These are phyloP conservation scores for Pseudoneurospora amorphoporcata DNA, from an alignment of 495 filamentous ascomycete species.

Conservation along the genomic window DNA sequence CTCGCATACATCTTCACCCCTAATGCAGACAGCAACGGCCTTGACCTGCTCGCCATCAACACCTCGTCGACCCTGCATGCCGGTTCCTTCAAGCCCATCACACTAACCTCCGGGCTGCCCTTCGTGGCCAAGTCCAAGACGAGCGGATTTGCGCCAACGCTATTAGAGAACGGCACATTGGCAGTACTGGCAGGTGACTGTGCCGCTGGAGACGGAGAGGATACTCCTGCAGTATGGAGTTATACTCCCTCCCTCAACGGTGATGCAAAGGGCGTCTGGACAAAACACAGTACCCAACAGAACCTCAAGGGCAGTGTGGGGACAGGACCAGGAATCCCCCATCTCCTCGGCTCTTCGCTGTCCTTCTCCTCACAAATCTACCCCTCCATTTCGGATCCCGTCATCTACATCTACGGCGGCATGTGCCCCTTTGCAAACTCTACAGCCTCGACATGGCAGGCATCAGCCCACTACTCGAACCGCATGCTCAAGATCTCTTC, in stretches of 20 bases:
- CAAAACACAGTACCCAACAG: constrained; percentile 14
- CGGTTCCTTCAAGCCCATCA: constrained; percentile 41
- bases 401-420: constrained; percentile 72
- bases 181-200: constrained; percentile 65
- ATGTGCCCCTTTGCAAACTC: constrained; percentile 61
- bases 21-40: constrained; percentile 25
- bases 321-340: constrained; percentile 38
- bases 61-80: constrained; percentile 45
- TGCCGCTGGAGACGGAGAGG: constrained; percentile 11
- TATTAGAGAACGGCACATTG: constrained; percentile 56
- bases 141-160: constrained; percentile 50
- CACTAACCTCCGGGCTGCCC: constrained; percentile 52
- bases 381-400: constrained; percentile 32
- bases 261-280: constrained; percentile 17
- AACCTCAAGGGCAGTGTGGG: background rate
- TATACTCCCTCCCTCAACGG: constrained; percentile 15
- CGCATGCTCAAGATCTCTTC: constrained; percentile 51
- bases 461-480: constrained; percentile 65
- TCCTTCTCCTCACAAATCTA: constrained; percentile 52
- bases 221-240: constrained; percentile 26
- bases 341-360: constrained; percentile 57
- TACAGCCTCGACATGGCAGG: constrained; percentile 43
- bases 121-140: constrained; percentile 41
- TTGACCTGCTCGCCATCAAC: constrained; percentile 53
- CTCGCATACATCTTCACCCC: constrained; percentile 51